These are phyloP conservation scores for Penicillium parvum DNA, from an alignment of 495 filamentous ascomycete genomes.

Conservation along the genomic window DNA sequence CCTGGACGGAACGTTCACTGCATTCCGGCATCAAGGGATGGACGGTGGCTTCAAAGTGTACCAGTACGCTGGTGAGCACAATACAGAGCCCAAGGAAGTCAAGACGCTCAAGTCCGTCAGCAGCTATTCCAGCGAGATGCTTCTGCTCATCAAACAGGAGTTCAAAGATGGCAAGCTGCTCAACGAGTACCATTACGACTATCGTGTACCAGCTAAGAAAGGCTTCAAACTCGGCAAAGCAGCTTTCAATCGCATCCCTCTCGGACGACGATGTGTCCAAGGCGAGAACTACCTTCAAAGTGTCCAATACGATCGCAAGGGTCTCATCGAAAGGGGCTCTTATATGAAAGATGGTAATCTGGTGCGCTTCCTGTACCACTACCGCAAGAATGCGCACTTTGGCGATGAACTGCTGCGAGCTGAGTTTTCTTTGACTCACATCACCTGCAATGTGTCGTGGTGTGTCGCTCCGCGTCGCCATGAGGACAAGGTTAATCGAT, in stretches of 20 bases:
- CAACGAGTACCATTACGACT: conserved; percentile 54
- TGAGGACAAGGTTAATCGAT: conserved; percentile 50
- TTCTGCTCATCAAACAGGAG: conserved; percentile 45
- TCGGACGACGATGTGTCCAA: conserved; percentile 44
- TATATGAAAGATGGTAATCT: conserved; percentile 53
- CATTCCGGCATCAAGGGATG: conserved; percentile 39
- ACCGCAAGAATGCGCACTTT: conserved; percentile 53
- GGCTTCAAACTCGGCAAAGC: conserved; percentile 27
- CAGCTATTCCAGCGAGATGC: conserved; percentile 45
- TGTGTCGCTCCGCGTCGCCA: conserved; percentile 51
- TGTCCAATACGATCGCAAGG: conserved; percentile 52
- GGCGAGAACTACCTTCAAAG: conserved; percentile 45
- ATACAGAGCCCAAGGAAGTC: conserved; percentile 37
- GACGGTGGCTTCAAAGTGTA: conserved; percentile 43
- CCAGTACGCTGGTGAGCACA: conserved; percentile 44
- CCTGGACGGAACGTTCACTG: conserved; percentile 43
- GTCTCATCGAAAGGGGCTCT: conserved; percentile 51
- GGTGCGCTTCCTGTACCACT: conserved; percentile 54
- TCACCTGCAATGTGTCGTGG: conserved; percentile 56
- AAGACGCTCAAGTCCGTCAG: conserved; percentile 43
- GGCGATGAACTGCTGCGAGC: conserved; percentile 55
- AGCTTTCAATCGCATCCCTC: conserved; percentile 35
- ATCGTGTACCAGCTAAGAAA: conserved; percentile 31
- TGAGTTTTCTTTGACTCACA: conserved; percentile 52
- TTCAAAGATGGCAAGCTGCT: conserved; percentile 41